These are phyloP conservation scores for Hortiboletus campestris DNA, from an alignment of 768 basidiomycete species.

Conservation along the genomic window DNA sequence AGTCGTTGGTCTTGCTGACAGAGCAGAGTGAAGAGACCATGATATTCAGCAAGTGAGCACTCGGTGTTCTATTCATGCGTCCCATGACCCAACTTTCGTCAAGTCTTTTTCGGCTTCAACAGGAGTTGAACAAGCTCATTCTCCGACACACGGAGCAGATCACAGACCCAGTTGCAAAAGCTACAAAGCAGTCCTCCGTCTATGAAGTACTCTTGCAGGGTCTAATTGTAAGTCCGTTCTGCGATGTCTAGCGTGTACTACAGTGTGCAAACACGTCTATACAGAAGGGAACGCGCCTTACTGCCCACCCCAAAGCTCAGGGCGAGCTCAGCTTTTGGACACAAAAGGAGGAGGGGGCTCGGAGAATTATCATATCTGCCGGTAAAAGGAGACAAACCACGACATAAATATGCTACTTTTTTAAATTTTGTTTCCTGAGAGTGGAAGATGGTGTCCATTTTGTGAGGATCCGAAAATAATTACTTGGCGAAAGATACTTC, in stretches of 20 bases:
- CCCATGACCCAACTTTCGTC: neutral
- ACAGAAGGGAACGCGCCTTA: constrained; percentile 65
- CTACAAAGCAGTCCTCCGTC: constrained; percentile 66
- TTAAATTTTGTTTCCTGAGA: constrained; percentile 4
- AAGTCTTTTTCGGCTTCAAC: constrained; percentile 82
- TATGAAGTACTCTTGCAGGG: constrained; percentile 78
- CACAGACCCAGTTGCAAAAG: constrained; percentile 56
- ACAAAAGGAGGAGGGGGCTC: constrained; percentile 78
- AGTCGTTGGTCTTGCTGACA: constrained; percentile 76
- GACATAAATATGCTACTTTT: constrained; percentile 19
- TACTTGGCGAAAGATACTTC: constrained; percentile 13
- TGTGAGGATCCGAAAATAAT: constrained; percentile 21
- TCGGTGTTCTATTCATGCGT: neutral
- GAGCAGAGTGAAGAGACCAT: constrained; percentile 89
- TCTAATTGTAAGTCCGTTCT: constrained; percentile 56
- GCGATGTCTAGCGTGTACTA: neutral
- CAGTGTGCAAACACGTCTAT: neutral
- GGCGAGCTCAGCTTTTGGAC: constrained; percentile 86
- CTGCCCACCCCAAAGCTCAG: constrained; percentile 82
- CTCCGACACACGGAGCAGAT: constrained; percentile 67
- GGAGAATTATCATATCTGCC: constrained; percentile 50
- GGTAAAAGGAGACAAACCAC: constrained; percentile 29
- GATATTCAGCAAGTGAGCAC: constrained; percentile 87
- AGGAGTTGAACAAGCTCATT: constrained; percentile 79
- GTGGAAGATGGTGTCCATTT: constrained; percentile 13